Evolutionary conservation across 2,329 filamentous ascomycete genomes (phyloP).

Genomic region (Colletotrichum plurivorum): DNA sequence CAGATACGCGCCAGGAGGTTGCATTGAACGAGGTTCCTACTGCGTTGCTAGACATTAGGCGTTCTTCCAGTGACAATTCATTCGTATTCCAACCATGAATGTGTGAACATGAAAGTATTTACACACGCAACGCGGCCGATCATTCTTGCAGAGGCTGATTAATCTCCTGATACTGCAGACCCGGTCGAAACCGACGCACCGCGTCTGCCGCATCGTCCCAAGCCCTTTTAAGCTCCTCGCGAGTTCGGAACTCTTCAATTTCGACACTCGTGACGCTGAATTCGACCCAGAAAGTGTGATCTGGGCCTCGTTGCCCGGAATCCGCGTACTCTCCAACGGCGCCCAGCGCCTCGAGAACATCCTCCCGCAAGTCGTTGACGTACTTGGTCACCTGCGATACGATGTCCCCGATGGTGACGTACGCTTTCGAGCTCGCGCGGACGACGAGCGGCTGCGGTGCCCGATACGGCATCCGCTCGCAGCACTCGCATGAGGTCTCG

Average conservation of each 20-base stretch:
- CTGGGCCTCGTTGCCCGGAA: not conserved
- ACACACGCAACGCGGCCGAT: too few relatives aligned
- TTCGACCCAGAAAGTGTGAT: not conserved
- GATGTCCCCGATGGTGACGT: not conserved
- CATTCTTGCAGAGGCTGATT: not conserved
- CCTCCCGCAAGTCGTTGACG: not conserved
- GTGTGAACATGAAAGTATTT: too few relatives aligned
- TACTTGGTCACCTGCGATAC: not conserved
- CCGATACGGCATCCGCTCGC: constrained; percentile 1
- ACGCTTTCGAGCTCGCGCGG: not conserved
- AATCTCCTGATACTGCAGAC: not conserved
- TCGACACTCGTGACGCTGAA: not conserved
- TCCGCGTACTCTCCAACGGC: constrained; percentile 1
- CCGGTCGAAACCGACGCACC: not conserved
- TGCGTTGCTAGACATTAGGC: too few relatives aligned
- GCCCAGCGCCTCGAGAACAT: not conserved
- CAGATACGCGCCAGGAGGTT: too few relatives aligned
- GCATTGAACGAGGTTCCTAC: too few relatives aligned
- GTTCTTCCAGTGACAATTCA: too few relatives aligned
- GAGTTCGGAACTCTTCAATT: not conserved
- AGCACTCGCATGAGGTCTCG: not conserved
- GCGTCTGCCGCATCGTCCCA: not conserved
- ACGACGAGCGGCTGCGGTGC: not conserved
- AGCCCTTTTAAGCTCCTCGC: not conserved
- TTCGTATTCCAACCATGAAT: too few relatives aligned